Percentiles rank a stretch among this genome's conserved stretches.
phyloP scores from a whole-genome alignment of 2,329 filamentous ascomycete species.

The Lasiodiplodia hormozganensis region DNA sequence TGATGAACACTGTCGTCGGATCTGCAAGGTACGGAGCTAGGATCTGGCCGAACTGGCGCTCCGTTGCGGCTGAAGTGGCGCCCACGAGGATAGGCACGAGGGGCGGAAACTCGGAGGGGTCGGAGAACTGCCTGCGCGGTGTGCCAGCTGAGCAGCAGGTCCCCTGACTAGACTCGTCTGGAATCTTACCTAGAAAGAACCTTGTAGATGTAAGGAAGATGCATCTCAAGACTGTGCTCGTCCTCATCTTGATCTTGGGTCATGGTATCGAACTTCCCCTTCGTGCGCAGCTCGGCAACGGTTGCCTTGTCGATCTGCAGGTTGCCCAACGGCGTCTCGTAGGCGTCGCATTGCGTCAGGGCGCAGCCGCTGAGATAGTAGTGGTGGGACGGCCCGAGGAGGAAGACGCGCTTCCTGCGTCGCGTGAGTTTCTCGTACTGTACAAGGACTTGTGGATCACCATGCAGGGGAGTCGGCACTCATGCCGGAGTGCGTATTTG shows the following conservation, averaged over 20 bases:
- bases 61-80: slow-evolving; percentile 69
- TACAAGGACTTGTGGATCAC: neutral
- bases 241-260: slow-evolving; percentile 70
- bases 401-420: slow-evolving; percentile 80
- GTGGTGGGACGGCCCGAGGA: slow-evolving; percentile 92
- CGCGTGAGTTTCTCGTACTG: neutral
- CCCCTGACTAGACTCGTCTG: neutral
- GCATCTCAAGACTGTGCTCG: slow-evolving; percentile 97
- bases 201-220: slow-evolving; percentile 91
- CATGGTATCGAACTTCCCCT: slow-evolving; percentile 70
- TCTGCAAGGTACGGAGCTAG: slow-evolving; percentile 80
- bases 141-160: slow-evolving; percentile 11
- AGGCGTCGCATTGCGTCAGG: slow-evolving; percentile 73
- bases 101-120: slow-evolving; percentile 67
- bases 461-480: neutral
- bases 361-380: slow-evolving; percentile 80
- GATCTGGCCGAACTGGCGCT: slow-evolving; percentile 72
- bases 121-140: slow-evolving; percentile 40
- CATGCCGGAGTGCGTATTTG: neutral
- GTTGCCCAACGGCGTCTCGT: slow-evolving; percentile 77
- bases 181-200: slow-evolving; percentile 61
- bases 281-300: slow-evolving; percentile 59
- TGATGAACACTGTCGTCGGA: slow-evolving; percentile 78
- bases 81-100: slow-evolving; percentile 89
- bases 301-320: slow-evolving; percentile 68